Percentiles rank a stretch among this genome's conserved stretches.
phyloP scores from a whole-genome alignment of 2,329 filamentous ascomycete genomes.

The Penicillium janthinellum region DNA sequence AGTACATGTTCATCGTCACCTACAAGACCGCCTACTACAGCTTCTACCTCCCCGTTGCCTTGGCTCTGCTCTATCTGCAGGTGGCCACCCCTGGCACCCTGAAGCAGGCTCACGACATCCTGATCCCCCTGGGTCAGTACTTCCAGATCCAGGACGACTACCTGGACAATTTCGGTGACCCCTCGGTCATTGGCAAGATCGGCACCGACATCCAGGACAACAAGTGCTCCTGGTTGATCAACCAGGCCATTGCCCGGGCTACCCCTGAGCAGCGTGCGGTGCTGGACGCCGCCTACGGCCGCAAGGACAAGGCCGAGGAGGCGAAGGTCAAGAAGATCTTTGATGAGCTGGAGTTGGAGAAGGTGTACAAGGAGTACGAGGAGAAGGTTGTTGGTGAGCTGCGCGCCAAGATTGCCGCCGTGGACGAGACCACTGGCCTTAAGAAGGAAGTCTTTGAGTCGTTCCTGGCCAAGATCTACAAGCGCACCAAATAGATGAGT shows the following conservation, averaged over 20 bases:
- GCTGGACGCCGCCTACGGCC: constrained; percentile 90
- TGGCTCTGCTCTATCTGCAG: constrained; percentile 83
- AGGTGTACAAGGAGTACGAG: constrained; percentile 85
- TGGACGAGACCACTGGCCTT: constrained; percentile 85
- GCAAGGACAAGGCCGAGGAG: constrained; percentile 83
- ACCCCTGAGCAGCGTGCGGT: constrained; percentile 83
- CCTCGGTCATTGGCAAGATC: constrained; percentile 94
- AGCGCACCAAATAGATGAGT: constrained; percentile 79
- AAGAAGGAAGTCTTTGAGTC: constrained; percentile 88
- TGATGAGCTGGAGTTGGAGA: constrained; percentile 79
- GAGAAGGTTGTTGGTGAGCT: constrained; percentile 83
- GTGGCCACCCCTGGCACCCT: constrained; percentile 87
- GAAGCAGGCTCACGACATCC: constrained; percentile 83
- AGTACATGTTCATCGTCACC: constrained; percentile 95
- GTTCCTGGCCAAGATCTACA: constrained; percentile 97
- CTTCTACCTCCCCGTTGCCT: constrained; percentile 95
- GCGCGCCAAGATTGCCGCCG: constrained; percentile 68
- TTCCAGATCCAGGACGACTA: constrained; percentile 99
- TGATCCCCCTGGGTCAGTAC: constrained; percentile 97
- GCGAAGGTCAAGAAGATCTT: constrained; percentile 85
- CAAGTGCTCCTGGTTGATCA: constrained; percentile 98
- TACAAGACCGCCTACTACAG: constrained; percentile 99
- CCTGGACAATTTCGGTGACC: constrained; percentile 94
- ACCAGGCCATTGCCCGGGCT: constrained; percentile 81
- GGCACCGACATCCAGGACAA: constrained; percentile 99